A percentile compares a stretch with the other conserved stretches of the same genome.
Conservation (phyloP, 192 early-diverging fungal genomes). For the Chytriomyces sp. region DNA sequence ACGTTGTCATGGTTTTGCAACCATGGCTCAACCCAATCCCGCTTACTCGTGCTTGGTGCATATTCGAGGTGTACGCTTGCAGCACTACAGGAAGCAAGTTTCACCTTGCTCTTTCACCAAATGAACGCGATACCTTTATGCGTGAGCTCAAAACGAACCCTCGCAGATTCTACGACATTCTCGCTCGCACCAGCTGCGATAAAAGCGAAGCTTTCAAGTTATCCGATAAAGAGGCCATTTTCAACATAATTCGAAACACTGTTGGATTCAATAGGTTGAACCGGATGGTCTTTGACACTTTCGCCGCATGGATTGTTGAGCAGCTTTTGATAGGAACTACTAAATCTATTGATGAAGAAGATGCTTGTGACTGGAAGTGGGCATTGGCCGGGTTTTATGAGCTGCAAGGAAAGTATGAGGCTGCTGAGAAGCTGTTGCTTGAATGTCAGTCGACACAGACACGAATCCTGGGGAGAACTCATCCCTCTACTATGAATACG, state of each 20-base stretch:
- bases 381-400: too few relatives aligned
- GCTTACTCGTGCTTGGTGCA: conserved; percentile 30
- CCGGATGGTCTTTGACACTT: neutral
- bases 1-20: conserved; percentile 14
- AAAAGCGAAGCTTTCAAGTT: neutral
- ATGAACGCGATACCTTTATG: neutral
- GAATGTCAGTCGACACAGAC: too few relatives aligned
- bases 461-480: too few relatives aligned
- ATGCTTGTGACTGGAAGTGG: too few relatives aligned
- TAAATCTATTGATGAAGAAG: too few relatives aligned
- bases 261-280: neutral
- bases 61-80: conserved; percentile 30
- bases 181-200: neutral
- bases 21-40: conserved; percentile 27
- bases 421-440: too few relatives aligned
- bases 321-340: too few relatives aligned
- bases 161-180: neutral
- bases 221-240: neutral
- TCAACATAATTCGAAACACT: neutral
- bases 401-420: too few relatives aligned
- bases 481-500: too few relatives aligned
- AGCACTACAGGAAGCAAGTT: conserved; percentile 16
- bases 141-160: neutral
- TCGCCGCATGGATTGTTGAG: neutral
- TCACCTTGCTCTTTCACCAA: conserved; percentile 1